Conservation (phyloP, 2,329 filamentous ascomycete species). For the Aspergillus tamarii region DNA sequence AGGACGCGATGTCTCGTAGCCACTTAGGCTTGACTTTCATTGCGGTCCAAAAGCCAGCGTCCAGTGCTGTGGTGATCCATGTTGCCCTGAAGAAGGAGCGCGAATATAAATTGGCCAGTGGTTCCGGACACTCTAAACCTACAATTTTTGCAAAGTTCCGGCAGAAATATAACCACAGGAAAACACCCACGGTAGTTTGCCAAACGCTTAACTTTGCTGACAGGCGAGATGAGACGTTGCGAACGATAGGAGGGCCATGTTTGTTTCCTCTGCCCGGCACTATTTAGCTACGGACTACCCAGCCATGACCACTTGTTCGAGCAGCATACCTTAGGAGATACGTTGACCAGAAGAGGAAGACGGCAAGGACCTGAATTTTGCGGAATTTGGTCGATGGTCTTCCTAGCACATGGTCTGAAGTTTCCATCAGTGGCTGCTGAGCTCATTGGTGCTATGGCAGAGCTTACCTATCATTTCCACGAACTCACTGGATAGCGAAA, state of each 20-base stretch:
- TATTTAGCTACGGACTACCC: not conserved
- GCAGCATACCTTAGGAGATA: slow-evolving; percentile 73
- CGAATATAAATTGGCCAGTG: slow-evolving; percentile 90
- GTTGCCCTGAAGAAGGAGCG: slow-evolving; percentile 92
- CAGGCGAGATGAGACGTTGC: slow-evolving; percentile 67
- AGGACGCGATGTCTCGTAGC: slow-evolving; percentile 78
- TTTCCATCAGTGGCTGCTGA: slow-evolving; percentile 6
- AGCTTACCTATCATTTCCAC: slow-evolving; percentile 38
- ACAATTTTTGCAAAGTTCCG: slow-evolving; percentile 94
- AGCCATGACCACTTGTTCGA: not conserved
- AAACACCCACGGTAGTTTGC: slow-evolving; percentile 84
- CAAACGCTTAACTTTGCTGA: slow-evolving; percentile 77
- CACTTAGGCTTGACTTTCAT: slow-evolving; percentile 86
- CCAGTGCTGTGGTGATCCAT: slow-evolving; percentile 91
- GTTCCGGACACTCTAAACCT: slow-evolving; percentile 88
- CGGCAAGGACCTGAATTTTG: slow-evolving; percentile 87
- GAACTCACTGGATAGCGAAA: not conserved
- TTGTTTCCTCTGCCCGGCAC: slow-evolving; percentile 67
- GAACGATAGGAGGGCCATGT: slow-evolving; percentile 69
- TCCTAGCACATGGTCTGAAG: slow-evolving; percentile 82
- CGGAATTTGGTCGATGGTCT: slow-evolving; percentile 89
- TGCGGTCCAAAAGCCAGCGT: slow-evolving; percentile 97
- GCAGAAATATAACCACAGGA: slow-evolving; percentile 87
- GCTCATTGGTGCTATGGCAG: not conserved
- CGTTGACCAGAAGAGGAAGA: slow-evolving; percentile 86